These are phyloP conservation scores for Xylaria venustula DNA, from an alignment of 495 filamentous ascomycete genomes.

Conservation along the genomic window DNA sequence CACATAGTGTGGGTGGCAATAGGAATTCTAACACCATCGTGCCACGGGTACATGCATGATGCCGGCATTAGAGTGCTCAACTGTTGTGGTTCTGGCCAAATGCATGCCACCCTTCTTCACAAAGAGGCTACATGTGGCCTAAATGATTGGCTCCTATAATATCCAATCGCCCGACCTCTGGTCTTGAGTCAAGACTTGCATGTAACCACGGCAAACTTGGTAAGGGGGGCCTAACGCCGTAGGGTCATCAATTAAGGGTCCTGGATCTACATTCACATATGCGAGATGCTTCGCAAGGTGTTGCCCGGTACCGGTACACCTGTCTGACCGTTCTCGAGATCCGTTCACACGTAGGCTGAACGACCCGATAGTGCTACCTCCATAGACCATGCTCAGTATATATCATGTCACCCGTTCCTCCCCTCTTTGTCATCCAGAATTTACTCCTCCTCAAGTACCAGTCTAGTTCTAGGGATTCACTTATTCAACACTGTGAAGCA, in stretches of 20 bases:
- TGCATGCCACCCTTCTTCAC: conserved; percentile 7
- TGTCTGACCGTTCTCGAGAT: not conserved
- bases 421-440: not conserved
- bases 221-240: conserved; percentile 13
- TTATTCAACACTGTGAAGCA: conserved; percentile 17
- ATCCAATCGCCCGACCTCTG: not conserved
- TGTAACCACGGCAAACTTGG: conserved; percentile 9
- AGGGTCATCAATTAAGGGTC: not conserved
- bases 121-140: conserved; percentile 24
- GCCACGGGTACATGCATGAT: not conserved
- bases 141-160: conserved; percentile 25
- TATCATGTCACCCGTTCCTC: not conserved
- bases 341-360: not conserved
- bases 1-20: not conserved
- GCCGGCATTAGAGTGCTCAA: not conserved
- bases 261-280: not conserved
- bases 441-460: conserved; percentile 5
- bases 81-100: not conserved
- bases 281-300: not conserved
- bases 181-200: not conserved
- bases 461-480: not conserved
- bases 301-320: not conserved
- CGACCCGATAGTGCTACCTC: not conserved
- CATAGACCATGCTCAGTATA: not conserved
- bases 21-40: not conserved